A percentile compares a stretch with the other conserved stretches of the same genome.
Conservation (phyloP, 371 early-diverging fungal genomes). For the Blyttiomyces sp. region DNA sequence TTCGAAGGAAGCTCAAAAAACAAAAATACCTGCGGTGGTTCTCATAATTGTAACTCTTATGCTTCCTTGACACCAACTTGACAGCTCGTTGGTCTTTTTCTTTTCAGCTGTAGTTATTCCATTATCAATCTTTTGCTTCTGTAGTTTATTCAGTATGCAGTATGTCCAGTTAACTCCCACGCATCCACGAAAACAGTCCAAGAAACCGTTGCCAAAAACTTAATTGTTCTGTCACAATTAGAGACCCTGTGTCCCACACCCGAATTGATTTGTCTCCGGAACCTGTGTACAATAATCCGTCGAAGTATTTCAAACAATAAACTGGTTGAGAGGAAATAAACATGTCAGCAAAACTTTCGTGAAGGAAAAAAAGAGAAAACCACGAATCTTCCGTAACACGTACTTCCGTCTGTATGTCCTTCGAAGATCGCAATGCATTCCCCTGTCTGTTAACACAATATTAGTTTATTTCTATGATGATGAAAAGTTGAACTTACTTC, state of each 20-base stretch:
- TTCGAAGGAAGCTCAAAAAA: no score
- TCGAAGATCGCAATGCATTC: slow-evolving; percentile 38
- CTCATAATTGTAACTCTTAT: no score
- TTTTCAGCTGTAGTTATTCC: no score
- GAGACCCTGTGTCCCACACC: slow-evolving; percentile 36
- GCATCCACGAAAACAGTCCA: no score
- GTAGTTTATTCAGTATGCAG: no score
- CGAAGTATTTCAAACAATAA: slow-evolving; percentile 40
- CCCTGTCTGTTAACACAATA: slow-evolving; percentile 26
- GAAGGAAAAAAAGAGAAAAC: neutral
- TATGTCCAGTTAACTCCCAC: no score
- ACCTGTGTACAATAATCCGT: slow-evolving; percentile 36
- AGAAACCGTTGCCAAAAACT: no score
- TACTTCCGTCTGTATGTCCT: slow-evolving; percentile 50
- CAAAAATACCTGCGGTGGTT: no score
- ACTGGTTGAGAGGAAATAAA: slow-evolving; percentile 10
- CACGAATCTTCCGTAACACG: neutral
- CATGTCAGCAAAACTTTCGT: neutral
- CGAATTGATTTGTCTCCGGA: slow-evolving; percentile 44
- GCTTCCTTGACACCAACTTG: no score
- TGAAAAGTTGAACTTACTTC: slow-evolving; percentile 26
- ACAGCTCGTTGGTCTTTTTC: no score
- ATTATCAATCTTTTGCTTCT: no score
- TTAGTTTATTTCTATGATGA: neutral
- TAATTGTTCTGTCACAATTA: neutral